These are phyloP conservation scores for Hypomyces rosellus DNA, from an alignment of 2,329 filamentous ascomycete species.

Conservation along the genomic window DNA sequence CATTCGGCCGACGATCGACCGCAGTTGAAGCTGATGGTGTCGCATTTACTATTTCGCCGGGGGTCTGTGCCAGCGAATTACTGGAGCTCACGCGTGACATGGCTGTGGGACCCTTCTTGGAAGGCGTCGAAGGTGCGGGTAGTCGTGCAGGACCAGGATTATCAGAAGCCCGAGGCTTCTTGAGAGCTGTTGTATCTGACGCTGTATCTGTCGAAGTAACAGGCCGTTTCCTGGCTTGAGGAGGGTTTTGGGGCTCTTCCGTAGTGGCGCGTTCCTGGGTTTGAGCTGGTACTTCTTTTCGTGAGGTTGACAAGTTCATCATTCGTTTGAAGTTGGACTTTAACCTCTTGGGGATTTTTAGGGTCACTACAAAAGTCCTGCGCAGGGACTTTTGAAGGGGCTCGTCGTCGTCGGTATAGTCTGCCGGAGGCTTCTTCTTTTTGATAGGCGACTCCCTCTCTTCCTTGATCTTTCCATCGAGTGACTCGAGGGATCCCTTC, in stretches of 20 bases:
- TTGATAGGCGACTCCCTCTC: conserved; percentile 17
- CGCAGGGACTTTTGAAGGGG: conserved; percentile 17
- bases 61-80: conserved; percentile 47
- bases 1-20: conserved; percentile 25
- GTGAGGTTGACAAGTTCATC: conserved; percentile 36
- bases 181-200: conserved; percentile 32
- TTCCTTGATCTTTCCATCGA: conserved; percentile 16
- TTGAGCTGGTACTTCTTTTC: conserved; percentile 26
- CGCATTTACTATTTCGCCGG: conserved; percentile 36
- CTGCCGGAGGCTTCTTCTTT: conserved; percentile 21
- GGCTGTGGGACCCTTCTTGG: conserved; percentile 41
- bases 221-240: conserved; percentile 44
- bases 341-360: conserved; percentile 44
- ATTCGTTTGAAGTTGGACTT: conserved; percentile 41
- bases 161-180: conserved; percentile 40
- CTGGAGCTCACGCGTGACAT: conserved; percentile 50
- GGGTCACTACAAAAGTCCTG: conserved; percentile 34
- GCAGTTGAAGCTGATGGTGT: conserved; percentile 23
- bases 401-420: conserved; percentile 29
- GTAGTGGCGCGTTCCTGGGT: conserved; percentile 34
- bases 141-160: conserved; percentile 27
- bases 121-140: conserved; percentile 43
- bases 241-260: conserved; percentile 30
- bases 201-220: conserved; percentile 29
- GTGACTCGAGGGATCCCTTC: conserved; percentile 23